These are phyloP conservation scores for Vickermania ingenoplastis DNA, from an alignment of 208 protist species.

Conservation along the genomic window DNA sequence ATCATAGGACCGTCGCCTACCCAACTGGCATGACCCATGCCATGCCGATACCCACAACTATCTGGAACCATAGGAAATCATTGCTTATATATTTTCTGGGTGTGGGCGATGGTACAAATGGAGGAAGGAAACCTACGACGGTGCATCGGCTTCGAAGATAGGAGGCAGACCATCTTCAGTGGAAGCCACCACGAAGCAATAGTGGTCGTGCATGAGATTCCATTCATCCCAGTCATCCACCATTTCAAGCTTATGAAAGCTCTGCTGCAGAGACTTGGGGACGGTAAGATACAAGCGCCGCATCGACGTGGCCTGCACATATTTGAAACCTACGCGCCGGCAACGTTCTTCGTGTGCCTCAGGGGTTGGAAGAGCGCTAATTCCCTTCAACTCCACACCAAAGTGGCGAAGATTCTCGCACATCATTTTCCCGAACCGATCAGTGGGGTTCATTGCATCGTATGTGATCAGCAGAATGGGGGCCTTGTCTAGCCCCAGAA, in stretches of 20 bases:
- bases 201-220: slow-evolving; percentile 89
- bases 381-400: slow-evolving; percentile 62
- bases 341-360: slow-evolving; percentile 59
- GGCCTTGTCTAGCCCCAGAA: slow-evolving; percentile 14
- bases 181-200: slow-evolving; percentile 81
- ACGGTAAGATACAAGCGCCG: slow-evolving; percentile 68
- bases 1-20: too few relatives aligned
- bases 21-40: too few relatives aligned
- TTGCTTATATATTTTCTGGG: too few relatives aligned
- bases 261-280: slow-evolving; percentile 42
- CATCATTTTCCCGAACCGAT: slow-evolving; percentile 86
- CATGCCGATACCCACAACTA: too few relatives aligned
- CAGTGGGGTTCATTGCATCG: slow-evolving; percentile 78
- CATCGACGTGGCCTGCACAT: slow-evolving; percentile 64
- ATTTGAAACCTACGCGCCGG: slow-evolving; percentile 52
- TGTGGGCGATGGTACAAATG: too few relatives aligned
- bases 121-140: too few relatives aligned
- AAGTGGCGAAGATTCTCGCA: slow-evolving; percentile 57
- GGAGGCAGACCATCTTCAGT: slow-evolving; percentile 22
- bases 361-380: slow-evolving; percentile 57
- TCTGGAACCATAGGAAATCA: too few relatives aligned
- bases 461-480: slow-evolving; percentile 60
- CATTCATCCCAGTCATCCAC: slow-evolving; percentile 91
- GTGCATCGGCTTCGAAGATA: too few relatives aligned
- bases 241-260: slow-evolving; percentile 79